Base-by-base conservation (phyloP, 169 alveolate species). In the Eimeria falciformis region DNA sequence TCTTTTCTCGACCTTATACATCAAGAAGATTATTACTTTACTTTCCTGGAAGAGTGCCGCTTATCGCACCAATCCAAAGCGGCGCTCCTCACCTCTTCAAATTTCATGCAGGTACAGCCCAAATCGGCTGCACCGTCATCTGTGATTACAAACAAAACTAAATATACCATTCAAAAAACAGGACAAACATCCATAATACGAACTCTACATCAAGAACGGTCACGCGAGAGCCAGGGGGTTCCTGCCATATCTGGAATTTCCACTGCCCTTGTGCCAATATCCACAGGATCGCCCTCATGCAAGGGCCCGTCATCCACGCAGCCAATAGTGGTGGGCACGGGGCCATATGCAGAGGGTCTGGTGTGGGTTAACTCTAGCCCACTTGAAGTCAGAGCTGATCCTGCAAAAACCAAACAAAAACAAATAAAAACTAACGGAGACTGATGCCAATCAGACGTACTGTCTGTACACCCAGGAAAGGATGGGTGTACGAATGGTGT, bases 251-350 rank as follows among this genome's bases (percentile, higher is more conserved):
- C 86, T 21, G 29, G 6, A 5, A 73, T 0, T 11, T 73, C 83
- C 17, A 7, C 84, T 21, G 62, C 23, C 40, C 53, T 18, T 3
- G 40, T 3, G 3, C 65, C 5, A 73, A 40, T 3, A 18, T 73
- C 84, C n/a, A 12, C 43, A 43, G 66, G 40, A 3, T 75, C 86
- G 2, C 68, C 86, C 12, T 75, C 86, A 4, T 2, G 43, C 47
- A 75, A n/a, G 2, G 45, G n/a, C 5, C 33, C 68, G 3, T 75
- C 86, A 45, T 75, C 62, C 4, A 45, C n/a, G 46, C 86, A 75
- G 86, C 86, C 86, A 29, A 75, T 75, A 1, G 65, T 43, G 45
- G 23, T 75, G 68, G 86, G 86, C 12, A 75, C 68, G 6, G 86
- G 86, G 46, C 86, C 86, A 14, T 75, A 75, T 29, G 55, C 9